phyloP scores from a whole-genome alignment of 2,329 filamentous ascomycete genomes.

The Elsinoe arachidis region DNA sequence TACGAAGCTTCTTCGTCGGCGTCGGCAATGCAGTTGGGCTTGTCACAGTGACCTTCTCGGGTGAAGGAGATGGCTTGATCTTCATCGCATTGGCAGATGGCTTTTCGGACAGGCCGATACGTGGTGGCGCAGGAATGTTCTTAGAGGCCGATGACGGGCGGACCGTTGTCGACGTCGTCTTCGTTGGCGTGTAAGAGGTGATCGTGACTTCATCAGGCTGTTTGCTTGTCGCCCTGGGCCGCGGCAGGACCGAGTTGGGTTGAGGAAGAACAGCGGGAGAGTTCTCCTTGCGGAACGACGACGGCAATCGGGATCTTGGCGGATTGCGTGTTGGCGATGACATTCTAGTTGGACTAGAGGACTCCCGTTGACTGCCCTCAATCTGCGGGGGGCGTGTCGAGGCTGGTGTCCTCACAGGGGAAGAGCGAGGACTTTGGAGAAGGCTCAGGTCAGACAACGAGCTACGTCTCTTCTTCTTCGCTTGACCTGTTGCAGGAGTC shows the following conservation, averaged over 20 bases:
- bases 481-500: slow-evolving; percentile 36
- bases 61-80: slow-evolving; percentile 51
- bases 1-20: slow-evolving; percentile 52
- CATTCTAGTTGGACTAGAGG: slow-evolving; percentile 22
- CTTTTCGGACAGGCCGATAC: slow-evolving; percentile 44
- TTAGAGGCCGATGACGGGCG: slow-evolving; percentile 28
- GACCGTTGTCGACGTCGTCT: slow-evolving; percentile 30
- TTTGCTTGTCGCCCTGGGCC: slow-evolving; percentile 24
- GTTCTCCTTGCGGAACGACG: slow-evolving; percentile 36
- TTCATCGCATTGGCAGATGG: slow-evolving; percentile 47
- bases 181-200: slow-evolving; percentile 23
- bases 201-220: slow-evolving; percentile 29
- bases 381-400: slow-evolving; percentile 25
- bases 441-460: slow-evolving; percentile 69
- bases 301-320: slow-evolving; percentile 27
- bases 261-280: slow-evolving; percentile 27
- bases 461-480: slow-evolving; percentile 75
- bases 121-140: slow-evolving; percentile 31
- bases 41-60: slow-evolving; percentile 21
- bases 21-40: slow-evolving; percentile 21
- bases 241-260: slow-evolving; percentile 17
- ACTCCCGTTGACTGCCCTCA: slow-evolving; percentile 22
- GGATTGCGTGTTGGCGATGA: slow-evolving; percentile 31
- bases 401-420: not conserved
- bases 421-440: not conserved